Percentiles rank a stretch among this genome's conserved stretches.
These are phyloP conservation scores for Syncephalastrum racemosum DNA, from an alignment of 371 early-diverging fungal species.

Conservation along the genomic window DNA sequence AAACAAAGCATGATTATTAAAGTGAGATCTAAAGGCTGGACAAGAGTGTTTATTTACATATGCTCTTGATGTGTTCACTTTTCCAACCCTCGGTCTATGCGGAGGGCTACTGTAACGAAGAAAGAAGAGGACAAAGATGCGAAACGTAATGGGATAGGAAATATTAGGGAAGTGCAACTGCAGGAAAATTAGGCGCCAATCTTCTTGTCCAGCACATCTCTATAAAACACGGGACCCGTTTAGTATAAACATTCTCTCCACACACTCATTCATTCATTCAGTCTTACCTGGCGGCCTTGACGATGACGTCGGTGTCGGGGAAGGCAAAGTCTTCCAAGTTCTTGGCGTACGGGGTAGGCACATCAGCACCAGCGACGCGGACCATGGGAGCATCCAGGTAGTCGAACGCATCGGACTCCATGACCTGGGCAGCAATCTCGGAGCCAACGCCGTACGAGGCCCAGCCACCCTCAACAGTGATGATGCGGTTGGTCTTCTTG, in stretches of 20 bases:
- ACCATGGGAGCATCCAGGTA: slow-evolving; percentile 95
- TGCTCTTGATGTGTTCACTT: not conserved
- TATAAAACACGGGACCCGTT: not conserved
- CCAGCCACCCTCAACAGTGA: slow-evolving; percentile 98
- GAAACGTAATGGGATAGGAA: slow-evolving; percentile 3
- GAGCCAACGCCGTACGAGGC: slow-evolving; percentile 97
- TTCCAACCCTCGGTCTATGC: slow-evolving; percentile 1
- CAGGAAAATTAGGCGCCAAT: slow-evolving; percentile 14
- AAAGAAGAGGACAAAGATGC: slow-evolving; percentile 5
- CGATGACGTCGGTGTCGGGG: slow-evolving; percentile 89
- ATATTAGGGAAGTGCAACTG: not conserved
- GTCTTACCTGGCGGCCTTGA: slow-evolving; percentile 57
- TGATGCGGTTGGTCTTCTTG: slow-evolving; percentile 97
- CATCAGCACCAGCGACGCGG: slow-evolving; percentile 97
- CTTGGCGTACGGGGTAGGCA: slow-evolving; percentile 98
- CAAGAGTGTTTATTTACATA: slow-evolving; percentile 8
- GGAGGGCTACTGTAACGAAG: slow-evolving; percentile 3
- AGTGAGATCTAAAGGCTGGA: too few species aligned
- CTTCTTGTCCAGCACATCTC: slow-evolving; percentile 21
- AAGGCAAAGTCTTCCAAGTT: slow-evolving; percentile 93
- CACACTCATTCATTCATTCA: not conserved
- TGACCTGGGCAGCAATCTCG: slow-evolving; percentile 96
- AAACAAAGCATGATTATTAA: too few species aligned
- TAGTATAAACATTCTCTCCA: not conserved
- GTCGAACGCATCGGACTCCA: slow-evolving; percentile 96